A percentile compares a stretch with the other conserved stretches of the same genome.
Evolutionary conservation across 495 filamentous ascomycete species (phyloP).

Genomic region (Daldinia loculata): DNA sequence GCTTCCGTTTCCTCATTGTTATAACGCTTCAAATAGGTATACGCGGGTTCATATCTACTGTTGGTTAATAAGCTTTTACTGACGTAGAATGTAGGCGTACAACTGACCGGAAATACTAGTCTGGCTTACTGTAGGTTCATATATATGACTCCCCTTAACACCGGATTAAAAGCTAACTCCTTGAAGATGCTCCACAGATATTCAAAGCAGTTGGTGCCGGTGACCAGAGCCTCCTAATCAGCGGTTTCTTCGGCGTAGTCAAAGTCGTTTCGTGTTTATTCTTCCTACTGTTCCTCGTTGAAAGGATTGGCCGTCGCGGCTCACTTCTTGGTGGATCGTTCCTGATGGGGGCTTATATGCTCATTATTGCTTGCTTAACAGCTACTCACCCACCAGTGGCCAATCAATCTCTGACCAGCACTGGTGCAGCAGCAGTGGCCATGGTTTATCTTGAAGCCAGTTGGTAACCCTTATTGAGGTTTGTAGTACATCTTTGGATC

Average conservation of each 20-base stretch:
- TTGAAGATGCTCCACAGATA: conserved; percentile 53
- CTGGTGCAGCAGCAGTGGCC: conserved; percentile 59
- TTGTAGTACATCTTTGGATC: background rate
- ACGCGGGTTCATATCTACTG: background rate
- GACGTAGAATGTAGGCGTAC: conserved; percentile 46
- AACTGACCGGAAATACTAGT: conserved; percentile 59
- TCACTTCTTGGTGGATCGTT: conserved; percentile 49
- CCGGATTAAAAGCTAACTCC: conserved; percentile 10
- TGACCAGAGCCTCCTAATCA: conserved; percentile 55
- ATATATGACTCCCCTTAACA: background rate
- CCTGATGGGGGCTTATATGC: conserved; percentile 50
- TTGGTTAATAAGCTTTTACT: background rate
- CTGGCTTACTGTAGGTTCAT: conserved; percentile 53
- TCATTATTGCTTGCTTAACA: conserved; percentile 44
- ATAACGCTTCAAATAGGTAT: conserved; percentile 51
- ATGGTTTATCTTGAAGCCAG: conserved; percentile 61
- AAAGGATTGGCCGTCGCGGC: conserved; percentile 50
- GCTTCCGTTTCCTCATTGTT: conserved; percentile 54
- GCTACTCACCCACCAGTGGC: conserved; percentile 54
- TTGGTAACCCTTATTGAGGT: conserved; percentile 12
- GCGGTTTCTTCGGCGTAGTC: conserved; percentile 59
- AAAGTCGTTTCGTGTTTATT: conserved; percentile 56
- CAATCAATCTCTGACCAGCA: conserved; percentile 30
- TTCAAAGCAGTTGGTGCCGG: conserved; percentile 58
- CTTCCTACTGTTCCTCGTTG: conserved; percentile 52